A percentile compares a stretch with the other conserved stretches of the same genome.
Evolutionary conservation across 306 rosid species (phyloP).

Genomic region (Rosa lucieae): DNA sequence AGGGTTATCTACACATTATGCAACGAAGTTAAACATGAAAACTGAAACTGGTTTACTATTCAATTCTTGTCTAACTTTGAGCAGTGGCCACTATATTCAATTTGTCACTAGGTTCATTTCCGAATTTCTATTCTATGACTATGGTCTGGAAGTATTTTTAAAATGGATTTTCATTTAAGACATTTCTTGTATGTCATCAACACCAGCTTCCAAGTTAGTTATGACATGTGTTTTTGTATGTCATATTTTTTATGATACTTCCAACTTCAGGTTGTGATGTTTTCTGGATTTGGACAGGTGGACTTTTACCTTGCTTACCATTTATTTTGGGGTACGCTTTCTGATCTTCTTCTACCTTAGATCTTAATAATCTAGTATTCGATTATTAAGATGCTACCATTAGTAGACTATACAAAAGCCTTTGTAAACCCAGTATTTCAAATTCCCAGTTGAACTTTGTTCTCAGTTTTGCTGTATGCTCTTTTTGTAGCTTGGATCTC

Average conservation of each 20-base stretch:
- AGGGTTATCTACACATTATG: not conserved
- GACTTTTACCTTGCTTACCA: slow-evolving; percentile 69
- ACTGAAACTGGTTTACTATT: not conserved
- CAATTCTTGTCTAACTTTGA: not conserved
- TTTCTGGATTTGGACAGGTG: slow-evolving; percentile 59
- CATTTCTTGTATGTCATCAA: not conserved
- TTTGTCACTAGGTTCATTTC: not conserved
- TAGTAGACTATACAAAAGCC: not conserved
- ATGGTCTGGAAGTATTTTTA: not conserved
- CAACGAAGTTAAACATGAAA: not conserved
- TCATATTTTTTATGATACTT: not conserved
- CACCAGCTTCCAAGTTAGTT: not conserved
- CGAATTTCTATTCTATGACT: not conserved
- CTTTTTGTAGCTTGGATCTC: slow-evolving; percentile 56
- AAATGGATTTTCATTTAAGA: not conserved
- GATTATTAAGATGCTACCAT: not conserved
- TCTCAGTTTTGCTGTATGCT: not conserved
- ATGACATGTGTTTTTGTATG: not conserved
- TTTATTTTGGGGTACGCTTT: slow-evolving; percentile 68
- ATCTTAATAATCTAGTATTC: not conserved
- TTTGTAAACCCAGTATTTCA: not conserved
- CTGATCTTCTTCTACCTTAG: slow-evolving; percentile 16
- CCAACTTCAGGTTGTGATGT: slow-evolving; percentile 10
- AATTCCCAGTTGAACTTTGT: not conserved
- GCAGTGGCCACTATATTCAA: not conserved